These are phyloP conservation scores for Glonium stellatum DNA, from an alignment of 495 filamentous ascomycete species.

Conservation along the genomic window DNA sequence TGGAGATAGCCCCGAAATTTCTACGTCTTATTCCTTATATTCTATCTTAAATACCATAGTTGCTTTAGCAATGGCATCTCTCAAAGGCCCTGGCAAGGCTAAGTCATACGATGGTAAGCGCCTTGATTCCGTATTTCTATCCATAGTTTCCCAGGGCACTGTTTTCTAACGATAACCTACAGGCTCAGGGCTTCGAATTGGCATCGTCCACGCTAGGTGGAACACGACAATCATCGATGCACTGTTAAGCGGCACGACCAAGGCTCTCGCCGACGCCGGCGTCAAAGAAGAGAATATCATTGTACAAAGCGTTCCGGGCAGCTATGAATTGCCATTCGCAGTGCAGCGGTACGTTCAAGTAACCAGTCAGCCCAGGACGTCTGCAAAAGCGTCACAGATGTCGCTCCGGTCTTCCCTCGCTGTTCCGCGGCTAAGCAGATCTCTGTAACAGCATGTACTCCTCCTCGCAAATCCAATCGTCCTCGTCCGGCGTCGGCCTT, in stretches of 20 bases:
- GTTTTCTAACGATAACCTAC: conserved; percentile 3
- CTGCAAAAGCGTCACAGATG: neutral
- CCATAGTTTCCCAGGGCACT: neutral
- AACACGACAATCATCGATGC: conserved; percentile 72
- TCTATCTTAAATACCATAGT: no score
- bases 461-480: conserved; percentile 77
- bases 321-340: conserved; percentile 86
- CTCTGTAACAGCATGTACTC: conserved; percentile 58
- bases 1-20: no score
- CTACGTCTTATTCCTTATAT: no score
- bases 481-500: conserved; percentile 48
- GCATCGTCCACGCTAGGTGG: conserved; percentile 94
- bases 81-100: conserved; percentile 25
- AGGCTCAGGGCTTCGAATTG: conserved; percentile 82
- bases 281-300: conserved; percentile 84
- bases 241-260: conserved; percentile 66
- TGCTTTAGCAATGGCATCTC: conserved; percentile 12
- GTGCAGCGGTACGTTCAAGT: conserved; percentile 61
- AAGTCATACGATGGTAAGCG: conserved; percentile 26
- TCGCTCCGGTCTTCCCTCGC: no score
- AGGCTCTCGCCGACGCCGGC: conserved; percentile 57
- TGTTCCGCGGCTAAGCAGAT: neutral
- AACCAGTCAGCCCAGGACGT: neutral
- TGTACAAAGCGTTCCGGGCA: conserved; percentile 81
- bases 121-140: neutral